Evolutionary conservation across 768 basidiomycete genomes (phyloP).

Genomic region (Boletus eberwhitei): DNA sequence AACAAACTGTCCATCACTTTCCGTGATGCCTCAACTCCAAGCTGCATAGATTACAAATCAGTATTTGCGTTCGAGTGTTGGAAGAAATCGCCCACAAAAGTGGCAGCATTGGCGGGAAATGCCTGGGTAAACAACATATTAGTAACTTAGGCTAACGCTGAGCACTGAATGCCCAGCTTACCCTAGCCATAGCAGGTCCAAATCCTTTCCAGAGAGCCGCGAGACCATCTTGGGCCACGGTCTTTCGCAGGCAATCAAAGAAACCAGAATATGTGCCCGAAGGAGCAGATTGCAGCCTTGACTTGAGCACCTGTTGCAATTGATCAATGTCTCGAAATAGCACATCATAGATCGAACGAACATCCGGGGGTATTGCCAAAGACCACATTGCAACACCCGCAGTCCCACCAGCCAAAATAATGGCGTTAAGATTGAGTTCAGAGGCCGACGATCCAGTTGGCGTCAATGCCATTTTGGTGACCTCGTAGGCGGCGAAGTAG

Average conservation of each 20-base stretch:
- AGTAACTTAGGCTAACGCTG: background rate
- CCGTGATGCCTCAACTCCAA: slow-evolving; percentile 90
- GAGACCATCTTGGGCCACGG: slow-evolving; percentile 85
- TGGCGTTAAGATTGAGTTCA: slow-evolving; percentile 78
- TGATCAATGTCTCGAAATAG: slow-evolving; percentile 4
- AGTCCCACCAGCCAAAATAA: slow-evolving; percentile 89
- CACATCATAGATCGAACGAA: slow-evolving; percentile 36
- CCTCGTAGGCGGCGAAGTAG: slow-evolving; percentile 97
- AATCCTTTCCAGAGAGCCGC: slow-evolving; percentile 94
- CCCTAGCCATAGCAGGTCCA: slow-evolving; percentile 93
- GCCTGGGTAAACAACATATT: slow-evolving; percentile 48
- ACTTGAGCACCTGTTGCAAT: slow-evolving; percentile 79
- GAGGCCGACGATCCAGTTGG: slow-evolving; percentile 76
- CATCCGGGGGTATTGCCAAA: slow-evolving; percentile 95
- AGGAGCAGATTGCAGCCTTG: slow-evolving; percentile 93
- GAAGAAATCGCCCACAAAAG: slow-evolving; percentile 60
- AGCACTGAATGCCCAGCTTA: slow-evolving; percentile 35
- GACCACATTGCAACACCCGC: slow-evolving; percentile 99
- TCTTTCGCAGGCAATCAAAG: slow-evolving; percentile 88
- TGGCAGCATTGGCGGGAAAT: slow-evolving; percentile 96
- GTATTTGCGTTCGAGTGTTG: background rate
- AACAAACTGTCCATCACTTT: slow-evolving; percentile 74
- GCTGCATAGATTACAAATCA: slow-evolving; percentile 39
- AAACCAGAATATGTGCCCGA: slow-evolving; percentile 95
- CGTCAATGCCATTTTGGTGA: slow-evolving; percentile 83